A percentile compares a stretch with the other conserved stretches of the same genome.
Evolutionary conservation across 257 asterid genomes (phyloP).

Genomic region (Solanum appendiculatum): DNA sequence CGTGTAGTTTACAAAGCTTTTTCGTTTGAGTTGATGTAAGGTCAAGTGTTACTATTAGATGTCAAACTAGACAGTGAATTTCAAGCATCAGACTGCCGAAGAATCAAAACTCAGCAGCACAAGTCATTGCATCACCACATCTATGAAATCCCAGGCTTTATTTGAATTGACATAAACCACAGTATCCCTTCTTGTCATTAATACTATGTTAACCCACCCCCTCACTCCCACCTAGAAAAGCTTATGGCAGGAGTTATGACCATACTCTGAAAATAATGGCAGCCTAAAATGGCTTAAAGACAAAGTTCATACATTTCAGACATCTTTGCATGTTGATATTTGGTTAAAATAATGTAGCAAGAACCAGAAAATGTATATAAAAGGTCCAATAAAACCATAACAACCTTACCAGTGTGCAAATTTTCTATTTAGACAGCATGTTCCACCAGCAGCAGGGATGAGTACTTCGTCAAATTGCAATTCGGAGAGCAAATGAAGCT

Average conservation of each 20-base stretch:
- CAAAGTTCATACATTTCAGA: neutral
- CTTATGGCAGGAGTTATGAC: neutral
- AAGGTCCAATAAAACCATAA: neutral
- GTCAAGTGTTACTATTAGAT: neutral
- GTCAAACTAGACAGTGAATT: neutral
- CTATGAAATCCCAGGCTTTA: neutral
- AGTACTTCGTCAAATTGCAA: conserved; percentile 44
- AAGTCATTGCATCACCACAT: neutral
- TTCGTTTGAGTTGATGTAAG: neutral
- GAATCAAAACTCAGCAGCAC: neutral
- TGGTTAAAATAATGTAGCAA: neutral
- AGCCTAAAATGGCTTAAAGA: neutral
- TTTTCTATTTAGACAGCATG: conserved; percentile 62
- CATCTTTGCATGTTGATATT: neutral
- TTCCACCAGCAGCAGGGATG: conserved; percentile 28
- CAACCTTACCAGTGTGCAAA: conserved; percentile 55
- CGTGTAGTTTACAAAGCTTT: neutral
- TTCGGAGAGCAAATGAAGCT: conserved; percentile 47
- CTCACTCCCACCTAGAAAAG: neutral
- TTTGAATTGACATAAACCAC: neutral
- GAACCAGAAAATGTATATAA: neutral
- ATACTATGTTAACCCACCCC: neutral
- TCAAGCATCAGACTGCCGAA: neutral
- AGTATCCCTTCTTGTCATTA: neutral
- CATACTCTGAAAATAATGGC: neutral